phyloP scores from a whole-genome alignment of 345 rosid species.

The Lepidium didymum region DNA sequence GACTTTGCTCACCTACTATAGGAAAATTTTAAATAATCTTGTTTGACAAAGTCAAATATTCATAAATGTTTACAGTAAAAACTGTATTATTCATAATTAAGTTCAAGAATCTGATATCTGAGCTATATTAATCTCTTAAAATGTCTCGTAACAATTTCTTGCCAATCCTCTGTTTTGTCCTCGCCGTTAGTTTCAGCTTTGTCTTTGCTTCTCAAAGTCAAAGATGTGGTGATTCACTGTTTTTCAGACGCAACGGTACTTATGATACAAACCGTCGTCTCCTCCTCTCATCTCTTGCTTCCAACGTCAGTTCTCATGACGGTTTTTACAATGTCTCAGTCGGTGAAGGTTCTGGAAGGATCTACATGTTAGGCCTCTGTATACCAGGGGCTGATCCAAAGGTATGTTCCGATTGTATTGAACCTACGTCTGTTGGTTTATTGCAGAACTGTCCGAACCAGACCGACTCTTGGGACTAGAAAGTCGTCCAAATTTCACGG shows the following conservation, averaged over 20 bases:
- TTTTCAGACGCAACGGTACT: constrained; percentile 2
- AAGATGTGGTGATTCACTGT: neutral
- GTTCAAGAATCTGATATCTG: neutral
- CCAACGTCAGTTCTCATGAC: constrained; percentile 18
- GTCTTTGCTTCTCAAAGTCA: neutral
- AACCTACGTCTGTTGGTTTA: neutral
- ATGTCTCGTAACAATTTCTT: neutral
- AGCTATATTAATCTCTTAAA: neutral
- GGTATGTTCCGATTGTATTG: constrained; percentile 28
- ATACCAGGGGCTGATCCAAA: constrained; percentile 10
- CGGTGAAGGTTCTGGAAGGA: constrained; percentile 16
- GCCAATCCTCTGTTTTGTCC: neutral
- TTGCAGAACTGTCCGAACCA: constrained; percentile 26
- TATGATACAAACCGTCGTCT: constrained; percentile 15
- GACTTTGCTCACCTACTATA: too few species aligned
- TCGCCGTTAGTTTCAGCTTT: neutral
- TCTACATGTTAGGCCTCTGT: constrained; percentile 30
- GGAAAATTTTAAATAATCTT: too few species aligned
- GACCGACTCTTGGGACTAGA: constrained; percentile 34
- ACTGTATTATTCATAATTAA: too few species aligned
- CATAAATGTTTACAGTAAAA: too few species aligned
- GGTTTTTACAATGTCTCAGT: constrained; percentile 26
- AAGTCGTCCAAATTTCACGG: neutral
- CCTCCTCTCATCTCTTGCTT: constrained; percentile 19
- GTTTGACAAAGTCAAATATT: too few species aligned